These are phyloP conservation scores for Meripilus lineatus DNA, from an alignment of 1,284 basidiomycete species.

Conservation along the genomic window DNA sequence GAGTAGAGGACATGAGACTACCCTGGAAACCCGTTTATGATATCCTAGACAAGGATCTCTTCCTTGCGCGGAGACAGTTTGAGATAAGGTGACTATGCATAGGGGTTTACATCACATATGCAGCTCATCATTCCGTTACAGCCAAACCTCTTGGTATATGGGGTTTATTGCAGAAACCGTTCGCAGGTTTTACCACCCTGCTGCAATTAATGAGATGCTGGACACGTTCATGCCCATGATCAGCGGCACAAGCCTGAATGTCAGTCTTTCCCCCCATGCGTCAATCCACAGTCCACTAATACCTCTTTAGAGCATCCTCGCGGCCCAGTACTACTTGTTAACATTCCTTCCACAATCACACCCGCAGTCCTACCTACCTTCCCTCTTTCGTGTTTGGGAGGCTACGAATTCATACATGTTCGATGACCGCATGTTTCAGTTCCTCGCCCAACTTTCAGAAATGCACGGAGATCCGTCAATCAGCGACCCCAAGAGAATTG, in stretches of 20 bases:
- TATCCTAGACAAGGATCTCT: conserved; percentile 77
- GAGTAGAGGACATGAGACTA: conserved; percentile 79
- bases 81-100: conserved; percentile 60
- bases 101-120: not conserved
- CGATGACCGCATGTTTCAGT: conserved; percentile 78
- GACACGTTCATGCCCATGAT: conserved; percentile 72
- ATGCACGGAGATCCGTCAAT: conserved; percentile 69
- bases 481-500: conserved; percentile 65
- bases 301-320: conserved; percentile 56
- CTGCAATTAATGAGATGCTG: conserved; percentile 89
- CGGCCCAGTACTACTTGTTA: conserved; percentile 77
- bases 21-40: conserved; percentile 88
- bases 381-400: conserved; percentile 80
- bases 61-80: conserved; percentile 78
- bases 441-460: conserved; percentile 65
- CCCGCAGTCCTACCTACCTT: conserved; percentile 76
- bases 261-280: conserved; percentile 23
- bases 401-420: conserved; percentile 80
- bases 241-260: conserved; percentile 72
- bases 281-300: conserved; percentile 8
- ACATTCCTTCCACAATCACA: conserved; percentile 78
- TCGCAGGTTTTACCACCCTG: conserved; percentile 88
- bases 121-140: conserved; percentile 23
- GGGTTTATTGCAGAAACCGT: conserved; percentile 81
- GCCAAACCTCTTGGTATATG: conserved; percentile 78